Conservation (phyloP, 352 stramenopile genomes). For the Phytophthora sp. region DNA sequence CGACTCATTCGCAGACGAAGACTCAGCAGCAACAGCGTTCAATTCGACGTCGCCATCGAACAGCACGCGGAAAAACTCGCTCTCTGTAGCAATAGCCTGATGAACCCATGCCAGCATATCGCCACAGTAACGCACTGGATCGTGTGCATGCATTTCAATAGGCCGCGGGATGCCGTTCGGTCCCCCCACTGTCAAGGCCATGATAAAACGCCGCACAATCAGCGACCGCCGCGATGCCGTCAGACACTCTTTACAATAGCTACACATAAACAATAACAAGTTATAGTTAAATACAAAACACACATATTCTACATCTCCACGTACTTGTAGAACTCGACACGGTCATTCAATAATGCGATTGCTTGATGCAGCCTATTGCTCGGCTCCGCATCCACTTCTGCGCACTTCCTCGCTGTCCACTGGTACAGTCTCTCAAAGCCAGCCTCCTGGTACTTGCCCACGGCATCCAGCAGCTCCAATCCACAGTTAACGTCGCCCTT, state of each 20-base stretch:
- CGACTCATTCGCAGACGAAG: neutral
- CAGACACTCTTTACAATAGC: conserved; percentile 85
- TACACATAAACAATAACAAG: conserved; percentile 21
- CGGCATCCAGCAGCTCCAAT: conserved; percentile 87
- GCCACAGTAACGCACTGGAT: conserved; percentile 86
- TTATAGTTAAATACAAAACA: neutral
- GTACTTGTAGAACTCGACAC: conserved; percentile 81
- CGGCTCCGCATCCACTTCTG: conserved; percentile 67
- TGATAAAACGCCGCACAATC: conserved; percentile 80
- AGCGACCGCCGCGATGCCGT: conserved; percentile 54
- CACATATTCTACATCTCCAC: too few relatives aligned
- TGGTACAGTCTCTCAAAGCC: conserved; percentile 89
- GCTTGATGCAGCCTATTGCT: conserved; percentile 70
- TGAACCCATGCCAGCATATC: conserved; percentile 92
- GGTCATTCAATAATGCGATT: conserved; percentile 67
- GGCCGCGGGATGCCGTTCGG: conserved; percentile 77
- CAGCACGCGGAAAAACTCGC: conserved; percentile 81
- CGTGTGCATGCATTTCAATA: conserved; percentile 90
- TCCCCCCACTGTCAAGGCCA: conserved; percentile 74
- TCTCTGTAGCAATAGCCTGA: conserved; percentile 80
- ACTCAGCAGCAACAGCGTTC: conserved; percentile 14
- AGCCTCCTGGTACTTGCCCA: conserved; percentile 84
- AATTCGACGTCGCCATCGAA: conserved; percentile 69
- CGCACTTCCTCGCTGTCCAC: conserved; percentile 87
- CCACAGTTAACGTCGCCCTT: conserved; percentile 55